Evolutionary conservation across 2,329 filamentous ascomycete genomes (phyloP), one percentile per base, ranked within the genome.

Genomic region (Immersiporthe knoxdaviesiana): DNA sequence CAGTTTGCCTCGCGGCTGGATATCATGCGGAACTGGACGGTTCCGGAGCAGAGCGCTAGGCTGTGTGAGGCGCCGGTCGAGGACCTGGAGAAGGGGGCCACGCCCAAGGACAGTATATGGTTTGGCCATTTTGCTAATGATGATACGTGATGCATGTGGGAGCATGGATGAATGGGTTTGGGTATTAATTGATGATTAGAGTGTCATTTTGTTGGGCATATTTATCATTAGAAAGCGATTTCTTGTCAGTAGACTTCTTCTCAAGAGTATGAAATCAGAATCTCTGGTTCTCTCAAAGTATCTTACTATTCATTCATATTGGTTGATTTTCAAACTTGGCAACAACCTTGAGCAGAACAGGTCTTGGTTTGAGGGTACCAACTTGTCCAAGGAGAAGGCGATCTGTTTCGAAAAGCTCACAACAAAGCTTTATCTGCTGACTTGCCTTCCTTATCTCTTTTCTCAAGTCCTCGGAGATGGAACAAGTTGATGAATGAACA

Each of bases 81-180:
- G 16, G 84, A 85, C 24, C 73, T 87, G 39, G 79, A 82, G 69
- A 83, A 78, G 73, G 86, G 86, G 0, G 81, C 80, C 8, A 78
- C 80, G 30, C 86, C 86, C 0, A 80, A 81, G 41, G 86, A 88
- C 73, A 81, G 81, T 59, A 77, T 79, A 1, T 86, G 84, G 78
- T 80, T 35, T 65, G 70, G 70, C 18, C 59, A 69, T n/a, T 63
- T 77, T 47, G 81, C 81, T 3, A 77, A 76, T 63, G 72, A 72
- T 11, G 60, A 72, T 37, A 6, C 59, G 11, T 67, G 71, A 74
- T 2, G 24, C 35, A 35, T 35, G 35, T 35, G 8, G n/a, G 10
- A 37, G 14, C 37, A 44, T 44, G 21, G 24, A 21, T 35, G 11
- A 14, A 37, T 14, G 32, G 30, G 7, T 24, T 6, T 47, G 2